Evolutionary conservation across 306 rosid genomes (phyloP).

Genomic region (Rosa multiflora): DNA sequence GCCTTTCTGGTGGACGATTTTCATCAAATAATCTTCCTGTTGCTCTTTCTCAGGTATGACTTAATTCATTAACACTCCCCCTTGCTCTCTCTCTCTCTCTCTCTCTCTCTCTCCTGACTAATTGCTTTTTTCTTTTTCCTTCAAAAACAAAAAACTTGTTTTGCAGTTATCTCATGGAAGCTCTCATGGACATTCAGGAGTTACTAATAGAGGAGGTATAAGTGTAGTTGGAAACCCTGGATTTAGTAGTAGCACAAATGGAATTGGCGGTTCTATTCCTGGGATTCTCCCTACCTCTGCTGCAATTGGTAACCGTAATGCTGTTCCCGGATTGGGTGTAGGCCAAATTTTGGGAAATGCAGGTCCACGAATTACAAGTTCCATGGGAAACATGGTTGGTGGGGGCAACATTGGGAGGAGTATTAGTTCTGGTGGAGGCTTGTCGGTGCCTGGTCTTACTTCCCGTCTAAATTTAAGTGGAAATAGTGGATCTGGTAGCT

Average conservation of each 20-base stretch:
- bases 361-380: slow-evolving; percentile 88
- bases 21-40: slow-evolving; percentile 82
- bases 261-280: slow-evolving; percentile 97
- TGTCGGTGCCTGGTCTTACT: slow-evolving; percentile 83
- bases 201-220: slow-evolving; percentile 95
- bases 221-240: slow-evolving; percentile 96
- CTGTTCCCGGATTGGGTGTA: slow-evolving; percentile 96
- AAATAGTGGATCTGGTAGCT: slow-evolving; percentile 83
- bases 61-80: neutral
- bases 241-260: slow-evolving; percentile 91
- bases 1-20: slow-evolving; percentile 85
- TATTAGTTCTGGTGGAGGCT: slow-evolving; percentile 77
- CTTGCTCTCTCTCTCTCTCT: neutral
- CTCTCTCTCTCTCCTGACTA: neutral
- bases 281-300: slow-evolving; percentile 96
- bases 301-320: slow-evolving; percentile 91
- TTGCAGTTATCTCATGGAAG: slow-evolving; percentile 88
- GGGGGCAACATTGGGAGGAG: slow-evolving; percentile 46
- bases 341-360: slow-evolving; percentile 88
- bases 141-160: neutral
- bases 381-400: slow-evolving; percentile 97
- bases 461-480: slow-evolving; percentile 77
- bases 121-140: neutral
- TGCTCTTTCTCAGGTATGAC: slow-evolving; percentile 80
- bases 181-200: slow-evolving; percentile 85